phyloP scores from a whole-genome alignment of 495 filamentous ascomycete species.

The Tuber microsphaerosporum region DNA sequence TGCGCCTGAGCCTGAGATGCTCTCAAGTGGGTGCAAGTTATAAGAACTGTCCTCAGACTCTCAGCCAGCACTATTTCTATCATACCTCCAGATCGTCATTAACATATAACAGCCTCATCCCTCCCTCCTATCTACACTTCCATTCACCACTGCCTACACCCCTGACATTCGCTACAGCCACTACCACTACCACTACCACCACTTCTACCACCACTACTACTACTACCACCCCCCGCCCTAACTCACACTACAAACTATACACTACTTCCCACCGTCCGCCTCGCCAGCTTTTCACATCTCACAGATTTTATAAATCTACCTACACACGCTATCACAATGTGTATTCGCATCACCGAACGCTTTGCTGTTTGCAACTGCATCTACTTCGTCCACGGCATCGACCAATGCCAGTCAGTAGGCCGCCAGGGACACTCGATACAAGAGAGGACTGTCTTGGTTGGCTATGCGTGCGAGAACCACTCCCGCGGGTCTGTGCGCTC shows the following conservation, averaged over 20 bases:
- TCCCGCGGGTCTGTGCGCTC: constrained; percentile 7
- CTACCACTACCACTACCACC: constrained; percentile 1
- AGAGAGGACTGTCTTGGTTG: constrained; percentile 71
- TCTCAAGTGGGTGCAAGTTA: constrained; percentile 29
- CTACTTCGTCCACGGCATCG: constrained; percentile 75
- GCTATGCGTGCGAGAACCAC: constrained; percentile 60
- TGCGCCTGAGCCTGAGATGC: constrained; percentile 25
- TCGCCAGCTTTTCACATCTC: neutral
- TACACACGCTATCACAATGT: constrained; percentile 51
- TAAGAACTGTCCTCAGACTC: constrained; percentile 33
- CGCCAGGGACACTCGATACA: constrained; percentile 62
- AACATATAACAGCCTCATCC: constrained; percentile 33
- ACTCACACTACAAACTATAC: neutral
- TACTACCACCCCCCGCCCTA: neutral
- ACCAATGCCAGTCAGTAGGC: constrained; percentile 66
- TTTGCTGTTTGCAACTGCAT: constrained; percentile 78
- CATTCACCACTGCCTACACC: constrained; percentile 7
- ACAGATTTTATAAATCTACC: neutral
- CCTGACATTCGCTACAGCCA: constrained; percentile 2
- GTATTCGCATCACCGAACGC: constrained; percentile 66
- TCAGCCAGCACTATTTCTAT: constrained; percentile 23
- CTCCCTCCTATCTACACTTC: constrained; percentile 20
- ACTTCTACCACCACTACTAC: neutral
- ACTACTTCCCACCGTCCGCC: neutral
- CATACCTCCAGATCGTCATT: constrained; percentile 14